Percentiles rank a stretch among this genome's conserved stretches.
Conservation (phyloP, 805 yeast genomes). For the Barnettozyma sp. region DNA sequence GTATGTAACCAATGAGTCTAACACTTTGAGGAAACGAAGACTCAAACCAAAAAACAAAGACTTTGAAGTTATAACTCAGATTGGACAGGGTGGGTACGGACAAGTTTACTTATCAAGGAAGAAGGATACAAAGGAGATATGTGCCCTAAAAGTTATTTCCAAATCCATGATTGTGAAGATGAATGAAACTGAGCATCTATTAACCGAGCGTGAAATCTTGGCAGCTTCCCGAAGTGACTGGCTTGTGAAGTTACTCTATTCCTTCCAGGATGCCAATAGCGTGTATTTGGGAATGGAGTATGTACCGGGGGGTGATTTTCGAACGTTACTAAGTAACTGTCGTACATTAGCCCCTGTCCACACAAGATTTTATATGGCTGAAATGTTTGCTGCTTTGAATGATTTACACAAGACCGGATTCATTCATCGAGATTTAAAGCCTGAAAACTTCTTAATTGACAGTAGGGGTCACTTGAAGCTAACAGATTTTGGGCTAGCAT, state of each 20-base stretch:
- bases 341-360: constrained; percentile 91
- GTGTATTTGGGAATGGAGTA: constrained; percentile 97
- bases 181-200: constrained; percentile 91
- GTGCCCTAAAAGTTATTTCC: constrained; percentile 89
- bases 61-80: constrained; percentile 94
- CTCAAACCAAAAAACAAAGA: constrained; percentile 91
- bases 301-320: constrained; percentile 99
- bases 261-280: constrained; percentile 88
- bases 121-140: constrained; percentile 88
- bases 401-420: constrained; percentile 92
- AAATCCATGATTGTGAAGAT: constrained; percentile 79
- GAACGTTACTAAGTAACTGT: constrained; percentile 89
- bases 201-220: constrained; percentile 93
- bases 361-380: constrained; percentile 89
- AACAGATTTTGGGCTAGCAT: constrained; percentile 96
- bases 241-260: constrained; percentile 89
- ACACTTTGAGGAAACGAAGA: constrained; percentile 78
- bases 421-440: constrained; percentile 95
- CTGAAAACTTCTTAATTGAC: constrained; percentile 88
- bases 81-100: constrained; percentile 99
- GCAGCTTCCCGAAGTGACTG: constrained; percentile 95
- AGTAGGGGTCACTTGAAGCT: constrained; percentile 86
- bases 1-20: constrained; percentile 79
- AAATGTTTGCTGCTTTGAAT: constrained; percentile 93
- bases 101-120: constrained; percentile 96